Evolutionary conservation across 108 stramenopile genomes (phyloP).

Genomic region (Seminavis robusta): DNA sequence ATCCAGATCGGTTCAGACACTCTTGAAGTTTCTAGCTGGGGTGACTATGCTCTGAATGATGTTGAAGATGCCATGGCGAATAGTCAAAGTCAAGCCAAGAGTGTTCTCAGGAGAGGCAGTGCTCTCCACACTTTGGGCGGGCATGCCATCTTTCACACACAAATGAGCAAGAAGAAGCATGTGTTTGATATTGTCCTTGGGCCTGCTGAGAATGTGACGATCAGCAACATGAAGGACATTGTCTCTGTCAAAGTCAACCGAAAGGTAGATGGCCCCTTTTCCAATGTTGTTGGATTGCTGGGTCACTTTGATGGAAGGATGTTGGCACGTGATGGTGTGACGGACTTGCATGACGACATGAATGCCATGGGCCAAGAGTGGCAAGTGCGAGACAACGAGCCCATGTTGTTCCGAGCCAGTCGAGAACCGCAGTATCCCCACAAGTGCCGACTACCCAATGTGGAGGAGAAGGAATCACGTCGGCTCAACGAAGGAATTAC

Average conservation of each 20-base stretch:
- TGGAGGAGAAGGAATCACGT: no score
- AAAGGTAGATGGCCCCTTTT: constrained; percentile 3
- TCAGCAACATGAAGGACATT: constrained; percentile 18
- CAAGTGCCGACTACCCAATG: no score
- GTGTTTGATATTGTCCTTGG: constrained; percentile 16
- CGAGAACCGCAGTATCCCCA: constrained; percentile 11
- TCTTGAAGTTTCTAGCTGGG: no score
- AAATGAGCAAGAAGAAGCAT: no score
- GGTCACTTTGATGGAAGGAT: constrained; percentile 8
- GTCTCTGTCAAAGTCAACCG: constrained; percentile 7
- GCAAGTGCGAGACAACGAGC: constrained; percentile 14
- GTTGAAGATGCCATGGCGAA: no score
- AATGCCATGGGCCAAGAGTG: constrained; percentile 7
- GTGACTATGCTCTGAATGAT: no score
- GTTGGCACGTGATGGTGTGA: constrained; percentile 22
- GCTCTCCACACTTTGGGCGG: no score
- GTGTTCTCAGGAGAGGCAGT: no score
- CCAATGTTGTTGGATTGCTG: constrained; percentile 13
- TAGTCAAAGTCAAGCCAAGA: no score
- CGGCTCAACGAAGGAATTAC: no score
- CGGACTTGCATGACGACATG: constrained; percentile 1
- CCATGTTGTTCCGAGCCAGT: constrained; percentile 8
- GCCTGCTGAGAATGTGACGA: constrained; percentile 3
- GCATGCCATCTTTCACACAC: no score
- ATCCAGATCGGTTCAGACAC: no score